Evolutionary conservation across 192 early-diverging fungal genomes (phyloP).

Genomic region (Coemansia sp.): DNA sequence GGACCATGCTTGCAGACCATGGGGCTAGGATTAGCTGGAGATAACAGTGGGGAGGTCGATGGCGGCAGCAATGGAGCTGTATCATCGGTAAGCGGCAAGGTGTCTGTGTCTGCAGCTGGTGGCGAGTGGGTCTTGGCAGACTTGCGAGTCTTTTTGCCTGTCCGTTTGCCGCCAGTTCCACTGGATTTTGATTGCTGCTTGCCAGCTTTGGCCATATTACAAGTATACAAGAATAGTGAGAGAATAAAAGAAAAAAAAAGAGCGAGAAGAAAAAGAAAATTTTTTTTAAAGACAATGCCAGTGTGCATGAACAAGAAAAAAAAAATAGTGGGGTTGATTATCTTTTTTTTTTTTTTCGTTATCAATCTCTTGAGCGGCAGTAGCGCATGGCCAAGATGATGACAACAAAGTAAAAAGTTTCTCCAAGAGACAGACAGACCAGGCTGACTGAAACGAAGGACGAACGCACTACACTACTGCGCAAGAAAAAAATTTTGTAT

Average conservation of each 20-base stretch:
- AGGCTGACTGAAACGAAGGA: not conserved
- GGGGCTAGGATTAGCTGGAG: not conserved
- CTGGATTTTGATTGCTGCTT: slow-evolving; percentile 2
- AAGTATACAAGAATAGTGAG: slow-evolving; percentile 4
- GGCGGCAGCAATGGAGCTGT: not conserved
- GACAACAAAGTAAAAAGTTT: not conserved
- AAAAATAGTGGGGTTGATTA: slow-evolving; percentile 7
- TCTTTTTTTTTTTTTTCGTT: not conserved
- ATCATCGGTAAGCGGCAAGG: not conserved
- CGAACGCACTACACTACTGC: not conserved
- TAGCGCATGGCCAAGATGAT: not conserved
- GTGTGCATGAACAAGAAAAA: not conserved
- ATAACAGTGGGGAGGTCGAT: not conserved
- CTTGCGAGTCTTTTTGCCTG: slow-evolving; percentile 9
- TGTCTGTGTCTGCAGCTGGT: not conserved
- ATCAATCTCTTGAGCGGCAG: not conserved
- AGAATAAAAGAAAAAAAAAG: not conserved
- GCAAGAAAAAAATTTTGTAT: not conserved
- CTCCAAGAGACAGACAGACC: not conserved
- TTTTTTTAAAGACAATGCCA: not conserved
- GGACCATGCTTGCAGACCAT: not conserved
- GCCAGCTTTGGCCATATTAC: slow-evolving; percentile 1
- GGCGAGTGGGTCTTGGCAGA: not conserved
- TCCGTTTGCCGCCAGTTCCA: slow-evolving; percentile 2
- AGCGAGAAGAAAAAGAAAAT: not conserved